These are phyloP conservation scores for Pichia nanzhaoensis DNA, from an alignment of 805 yeast genomes.

Conservation along the genomic window DNA sequence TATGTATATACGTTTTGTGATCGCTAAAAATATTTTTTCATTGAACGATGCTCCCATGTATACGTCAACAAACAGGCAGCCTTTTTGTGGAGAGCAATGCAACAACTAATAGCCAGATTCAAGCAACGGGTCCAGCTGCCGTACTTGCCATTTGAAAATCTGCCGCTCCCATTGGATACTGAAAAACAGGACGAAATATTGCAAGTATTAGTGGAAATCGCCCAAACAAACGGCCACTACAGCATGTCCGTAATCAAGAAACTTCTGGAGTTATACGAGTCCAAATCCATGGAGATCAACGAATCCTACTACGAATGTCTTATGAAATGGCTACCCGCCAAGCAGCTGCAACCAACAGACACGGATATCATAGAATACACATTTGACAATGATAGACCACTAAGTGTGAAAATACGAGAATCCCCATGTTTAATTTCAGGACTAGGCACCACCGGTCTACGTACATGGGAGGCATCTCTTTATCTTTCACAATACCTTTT, in stretches of 20 bases:
- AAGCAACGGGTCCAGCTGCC: slow-evolving; percentile 28
- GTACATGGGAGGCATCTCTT: slow-evolving; percentile 93
- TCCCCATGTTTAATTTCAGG: slow-evolving; percentile 62
- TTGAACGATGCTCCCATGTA: too few species aligned
- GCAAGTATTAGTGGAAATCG: slow-evolving; percentile 18
- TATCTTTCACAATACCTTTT: slow-evolving; percentile 51
- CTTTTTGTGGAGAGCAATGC: too few species aligned
- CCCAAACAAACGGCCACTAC: slow-evolving; percentile 44
- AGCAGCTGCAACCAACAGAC: slow-evolving; percentile 32
- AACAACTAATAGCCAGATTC: slow-evolving; percentile 17
- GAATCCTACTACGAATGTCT: slow-evolving; percentile 40
- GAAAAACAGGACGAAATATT: slow-evolving; percentile 22
- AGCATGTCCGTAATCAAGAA: slow-evolving; percentile 39
- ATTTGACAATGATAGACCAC: slow-evolving; percentile 6
- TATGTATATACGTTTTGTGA: too few species aligned
- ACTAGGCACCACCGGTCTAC: slow-evolving; percentile 76
- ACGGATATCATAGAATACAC: slow-evolving; percentile 34
- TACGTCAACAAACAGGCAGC: too few species aligned
- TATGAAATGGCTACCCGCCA: slow-evolving; percentile 31
- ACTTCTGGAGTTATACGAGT: slow-evolving; percentile 34
- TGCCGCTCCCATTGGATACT: slow-evolving; percentile 5
- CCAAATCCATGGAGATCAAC: slow-evolving; percentile 21
- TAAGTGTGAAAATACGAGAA: slow-evolving; percentile 40
- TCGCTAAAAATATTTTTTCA: too few species aligned
- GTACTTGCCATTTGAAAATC: not conserved